These are phyloP conservation scores for Backusella circina DNA, from an alignment of 192 early-diverging fungal genomes.

Conservation along the genomic window DNA sequence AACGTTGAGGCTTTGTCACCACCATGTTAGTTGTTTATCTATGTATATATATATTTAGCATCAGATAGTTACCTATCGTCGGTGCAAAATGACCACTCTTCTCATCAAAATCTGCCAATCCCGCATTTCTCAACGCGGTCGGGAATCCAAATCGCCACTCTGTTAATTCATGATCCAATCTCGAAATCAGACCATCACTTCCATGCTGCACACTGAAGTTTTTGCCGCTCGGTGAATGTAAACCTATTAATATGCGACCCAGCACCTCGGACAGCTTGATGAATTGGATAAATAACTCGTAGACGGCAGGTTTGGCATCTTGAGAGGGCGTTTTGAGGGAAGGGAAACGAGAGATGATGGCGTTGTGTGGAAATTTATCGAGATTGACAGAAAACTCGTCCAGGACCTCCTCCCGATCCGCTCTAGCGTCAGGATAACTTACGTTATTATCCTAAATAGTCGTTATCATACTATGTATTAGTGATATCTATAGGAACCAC, in stretches of 20 bases:
- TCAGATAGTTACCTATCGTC: neutral
- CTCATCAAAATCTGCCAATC: neutral
- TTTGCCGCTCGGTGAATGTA: constrained; percentile 19
- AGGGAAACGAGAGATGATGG: constrained; percentile 3
- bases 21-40: too few relatives aligned
- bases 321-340: neutral
- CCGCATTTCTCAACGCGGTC: neutral
- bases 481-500: neutral
- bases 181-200: constrained; percentile 16
- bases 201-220: constrained; percentile 15
- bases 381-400: neutral
- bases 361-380: neutral
- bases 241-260: constrained; percentile 15
- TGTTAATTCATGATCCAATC: constrained; percentile 18
- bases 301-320: neutral
- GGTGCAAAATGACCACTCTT: neutral
- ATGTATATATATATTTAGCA: too few relatives aligned
- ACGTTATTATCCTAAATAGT: constrained; percentile 18
- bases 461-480: too few relatives aligned
- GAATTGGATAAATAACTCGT: constrained; percentile 20
- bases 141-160: constrained; percentile 17
- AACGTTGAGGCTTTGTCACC: neutral
- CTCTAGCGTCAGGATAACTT: constrained; percentile 8
- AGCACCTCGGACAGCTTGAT: constrained; percentile 21
- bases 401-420: constrained; percentile 12